These are phyloP conservation scores for Blastocystis sp. DNA, from an alignment of 352 stramenopile species.

Conservation along the genomic window DNA sequence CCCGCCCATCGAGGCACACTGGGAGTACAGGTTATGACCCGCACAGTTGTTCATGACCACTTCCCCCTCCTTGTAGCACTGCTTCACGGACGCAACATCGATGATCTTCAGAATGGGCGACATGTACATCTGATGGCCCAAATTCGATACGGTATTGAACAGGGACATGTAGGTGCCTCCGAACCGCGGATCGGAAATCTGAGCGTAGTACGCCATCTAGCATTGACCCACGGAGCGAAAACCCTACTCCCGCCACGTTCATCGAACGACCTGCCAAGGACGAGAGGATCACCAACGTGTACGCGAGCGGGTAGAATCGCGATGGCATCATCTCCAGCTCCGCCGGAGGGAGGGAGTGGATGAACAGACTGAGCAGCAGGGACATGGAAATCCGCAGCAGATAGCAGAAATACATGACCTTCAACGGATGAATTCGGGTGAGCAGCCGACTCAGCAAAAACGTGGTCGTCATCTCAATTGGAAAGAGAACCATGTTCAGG, in stretches of 20 bases:
- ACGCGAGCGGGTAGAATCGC: constrained; percentile 26
- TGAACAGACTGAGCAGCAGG: constrained; percentile 16
- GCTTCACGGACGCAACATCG: constrained; percentile 11
- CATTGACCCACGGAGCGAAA: not conserved
- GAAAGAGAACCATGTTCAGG: constrained; percentile 36
- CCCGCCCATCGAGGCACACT: constrained; percentile 20
- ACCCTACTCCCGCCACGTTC: constrained; percentile 32
- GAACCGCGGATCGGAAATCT: constrained; percentile 84
- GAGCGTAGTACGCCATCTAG: constrained; percentile 83
- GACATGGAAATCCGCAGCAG: constrained; percentile 23
- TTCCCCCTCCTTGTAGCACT: constrained; percentile 38
- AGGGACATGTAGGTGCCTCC: constrained; percentile 86
- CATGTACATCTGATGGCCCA: constrained; percentile 78
- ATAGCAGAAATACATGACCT: constrained; percentile 53
- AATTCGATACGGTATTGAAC: constrained; percentile 84
- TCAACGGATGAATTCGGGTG: not conserved
- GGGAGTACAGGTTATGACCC: not conserved
- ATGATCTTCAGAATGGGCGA: constrained; percentile 42
- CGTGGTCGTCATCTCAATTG: constrained; percentile 52
- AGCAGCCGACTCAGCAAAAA: constrained; percentile 23
- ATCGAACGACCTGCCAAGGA: not conserved
- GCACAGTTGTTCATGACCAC: constrained; percentile 23
- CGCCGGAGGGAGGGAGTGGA: constrained; percentile 17
- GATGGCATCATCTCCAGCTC: constrained; percentile 26
- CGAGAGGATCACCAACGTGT: constrained; percentile 13